Conservation (phyloP, 352 stramenopile species). For the Phytophthora syringae region DNA sequence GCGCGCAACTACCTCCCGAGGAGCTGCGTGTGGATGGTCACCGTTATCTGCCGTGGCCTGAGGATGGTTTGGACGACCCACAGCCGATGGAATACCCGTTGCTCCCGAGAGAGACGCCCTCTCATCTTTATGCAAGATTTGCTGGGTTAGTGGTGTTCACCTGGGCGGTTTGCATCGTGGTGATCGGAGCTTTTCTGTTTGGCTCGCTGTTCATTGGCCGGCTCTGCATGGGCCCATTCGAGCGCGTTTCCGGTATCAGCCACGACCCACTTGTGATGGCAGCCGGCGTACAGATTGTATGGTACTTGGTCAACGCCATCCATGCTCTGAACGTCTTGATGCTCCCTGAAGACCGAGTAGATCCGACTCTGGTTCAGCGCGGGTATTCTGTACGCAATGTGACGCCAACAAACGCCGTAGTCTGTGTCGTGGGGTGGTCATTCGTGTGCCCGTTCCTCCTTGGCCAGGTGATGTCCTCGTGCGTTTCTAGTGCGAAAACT, state of each 20-base stretch:
- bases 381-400: constrained; percentile 80
- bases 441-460: constrained; percentile 76
- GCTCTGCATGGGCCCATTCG: constrained; percentile 71
- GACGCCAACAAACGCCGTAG: constrained; percentile 55
- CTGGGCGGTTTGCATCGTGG: constrained; percentile 65
- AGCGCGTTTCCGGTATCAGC: constrained; percentile 68
- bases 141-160: constrained; percentile 56
- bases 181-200: constrained; percentile 72
- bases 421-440: constrained; percentile 65
- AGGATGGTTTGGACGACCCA: constrained; percentile 79
- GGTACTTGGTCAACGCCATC: constrained; percentile 73
- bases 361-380: constrained; percentile 57
- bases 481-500: constrained; percentile 52
- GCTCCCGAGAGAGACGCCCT: constrained; percentile 57
- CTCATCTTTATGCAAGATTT: constrained; percentile 62
- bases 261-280: constrained; percentile 83
- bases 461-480: constrained; percentile 65
- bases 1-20: constrained; percentile 68
- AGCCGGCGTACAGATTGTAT: constrained; percentile 76
- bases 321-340: constrained; percentile 67
- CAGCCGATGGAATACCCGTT: constrained; percentile 77
- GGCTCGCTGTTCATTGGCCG: constrained; percentile 73
- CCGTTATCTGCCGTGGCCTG: constrained; percentile 84
- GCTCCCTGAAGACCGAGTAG: constrained; percentile 66
- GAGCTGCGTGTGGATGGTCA: constrained; percentile 74